Evolutionary conservation across 371 early-diverging fungal species (phyloP).

Genomic region (Actinomucor elegans): DNA sequence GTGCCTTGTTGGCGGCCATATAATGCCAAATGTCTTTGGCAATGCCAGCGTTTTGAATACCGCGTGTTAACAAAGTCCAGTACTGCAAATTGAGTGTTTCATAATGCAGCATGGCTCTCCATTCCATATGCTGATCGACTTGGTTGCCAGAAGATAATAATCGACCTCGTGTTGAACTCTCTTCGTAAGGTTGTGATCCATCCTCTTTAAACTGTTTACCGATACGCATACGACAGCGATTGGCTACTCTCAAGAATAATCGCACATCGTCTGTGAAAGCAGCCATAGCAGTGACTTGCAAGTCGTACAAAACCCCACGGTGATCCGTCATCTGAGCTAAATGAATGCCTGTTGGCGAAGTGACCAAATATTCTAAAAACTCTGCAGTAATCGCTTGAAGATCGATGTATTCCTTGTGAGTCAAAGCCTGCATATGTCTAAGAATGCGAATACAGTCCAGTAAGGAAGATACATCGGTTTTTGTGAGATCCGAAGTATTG

Average conservation of each 20-base stretch:
- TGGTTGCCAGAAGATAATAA: conserved; percentile 1
- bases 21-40: conserved; percentile 43
- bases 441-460: conserved; percentile 60
- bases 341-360: conserved; percentile 60
- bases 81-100: conserved; percentile 53
- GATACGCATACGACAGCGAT: conserved; percentile 64
- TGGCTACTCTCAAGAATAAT: conserved; percentile 59
- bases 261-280: conserved; percentile 67
- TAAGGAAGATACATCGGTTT: conserved; percentile 51
- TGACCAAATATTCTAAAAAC: conserved; percentile 59
- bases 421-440: conserved; percentile 52
- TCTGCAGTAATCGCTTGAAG: conserved; percentile 55
- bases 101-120: conserved; percentile 29
- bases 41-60: conserved; percentile 44
- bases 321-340: conserved; percentile 65
- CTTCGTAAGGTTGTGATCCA: conserved; percentile 47
- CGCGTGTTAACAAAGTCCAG: conserved; percentile 50
- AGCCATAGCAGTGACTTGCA: conserved; percentile 62
- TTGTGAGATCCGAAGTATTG: conserved; percentile 43
- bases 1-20: conserved; percentile 23
- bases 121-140: conserved; percentile 4
- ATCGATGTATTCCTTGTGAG: conserved; percentile 67
- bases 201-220: conserved; percentile 45
- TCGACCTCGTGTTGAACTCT: conserved; percentile 16
- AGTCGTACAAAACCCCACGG: conserved; percentile 63